Percentiles rank a stretch among this genome's conserved stretches.
Evolutionary conservation across 192 early-diverging fungal species (phyloP).

Genomic region (Umbelopsis ramanniana): DNA sequence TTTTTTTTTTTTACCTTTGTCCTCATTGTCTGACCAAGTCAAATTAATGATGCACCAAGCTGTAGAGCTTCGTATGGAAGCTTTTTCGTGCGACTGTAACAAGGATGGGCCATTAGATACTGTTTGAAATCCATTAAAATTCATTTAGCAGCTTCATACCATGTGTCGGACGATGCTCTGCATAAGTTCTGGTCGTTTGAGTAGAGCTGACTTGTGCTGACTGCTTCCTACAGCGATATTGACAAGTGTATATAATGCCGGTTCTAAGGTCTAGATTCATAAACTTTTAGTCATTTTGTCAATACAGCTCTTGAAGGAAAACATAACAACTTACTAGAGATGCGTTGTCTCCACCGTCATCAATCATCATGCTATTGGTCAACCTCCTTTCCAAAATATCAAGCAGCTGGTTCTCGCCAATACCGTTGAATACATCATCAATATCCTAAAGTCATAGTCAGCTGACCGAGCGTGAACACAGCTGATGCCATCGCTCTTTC

Average conservation of each 20-base stretch:
- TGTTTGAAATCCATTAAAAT: background rate
- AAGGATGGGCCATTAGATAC: slow-evolving; percentile 1
- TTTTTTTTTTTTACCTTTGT: slow-evolving; percentile 13
- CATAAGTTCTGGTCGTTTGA: slow-evolving; percentile 56
- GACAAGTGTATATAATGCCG: slow-evolving; percentile 71
- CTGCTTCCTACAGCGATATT: slow-evolving; percentile 73
- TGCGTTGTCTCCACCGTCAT: slow-evolving; percentile 28
- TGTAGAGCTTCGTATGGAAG: slow-evolving; percentile 64
- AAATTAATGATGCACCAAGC: slow-evolving; percentile 80
- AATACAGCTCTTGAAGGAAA: background rate
- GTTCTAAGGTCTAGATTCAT: slow-evolving; percentile 28
- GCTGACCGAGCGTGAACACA: background rate
- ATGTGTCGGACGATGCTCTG: slow-evolving; percentile 53
- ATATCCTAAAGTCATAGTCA: slow-evolving; percentile 49
- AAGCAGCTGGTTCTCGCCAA: slow-evolving; percentile 63
- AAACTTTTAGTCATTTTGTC: slow-evolving; percentile 4
- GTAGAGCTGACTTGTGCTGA: slow-evolving; percentile 64
- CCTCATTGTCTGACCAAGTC: slow-evolving; percentile 67
- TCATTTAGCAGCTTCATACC: slow-evolving; percentile 29
- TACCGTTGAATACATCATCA: slow-evolving; percentile 68
- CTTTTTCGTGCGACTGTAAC: slow-evolving; percentile 54
- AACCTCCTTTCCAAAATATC: slow-evolving; percentile 70
- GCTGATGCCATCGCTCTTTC: background rate
- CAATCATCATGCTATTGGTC: slow-evolving; percentile 38
- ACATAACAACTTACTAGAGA: slow-evolving; percentile 35